phyloP scores from a whole-genome alignment of 768 basidiomycete genomes.

The Exsudoporus frostii region DNA sequence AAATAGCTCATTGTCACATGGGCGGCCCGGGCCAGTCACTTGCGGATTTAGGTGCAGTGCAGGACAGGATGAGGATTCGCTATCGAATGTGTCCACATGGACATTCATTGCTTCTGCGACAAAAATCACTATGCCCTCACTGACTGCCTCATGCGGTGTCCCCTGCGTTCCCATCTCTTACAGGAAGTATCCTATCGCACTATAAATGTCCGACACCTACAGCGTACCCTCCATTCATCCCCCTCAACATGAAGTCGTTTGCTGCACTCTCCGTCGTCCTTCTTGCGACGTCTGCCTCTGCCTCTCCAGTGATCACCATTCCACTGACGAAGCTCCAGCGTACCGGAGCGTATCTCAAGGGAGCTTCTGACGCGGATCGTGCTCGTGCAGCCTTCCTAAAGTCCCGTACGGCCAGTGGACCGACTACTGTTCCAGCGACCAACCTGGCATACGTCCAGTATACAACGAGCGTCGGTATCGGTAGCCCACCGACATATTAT shows the following conservation, averaged over 20 bases:
- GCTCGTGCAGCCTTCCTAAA: constrained; percentile 13
- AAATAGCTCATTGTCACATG: neutral
- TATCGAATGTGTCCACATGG: neutral
- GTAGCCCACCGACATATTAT: neutral
- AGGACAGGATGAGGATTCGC: no score
- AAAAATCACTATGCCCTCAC: neutral
- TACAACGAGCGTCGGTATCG: constrained; percentile 24
- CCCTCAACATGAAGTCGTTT: constrained; percentile 13
- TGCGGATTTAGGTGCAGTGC: no score
- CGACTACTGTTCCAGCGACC: constrained; percentile 14
- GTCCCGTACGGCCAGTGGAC: neutral
- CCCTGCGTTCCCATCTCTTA: neutral
- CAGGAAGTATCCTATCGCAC: neutral
- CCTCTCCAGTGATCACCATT: constrained; percentile 2
- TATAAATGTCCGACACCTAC: constrained; percentile 2
- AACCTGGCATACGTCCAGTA: constrained; percentile 17
- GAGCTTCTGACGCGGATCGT: constrained; percentile 18
- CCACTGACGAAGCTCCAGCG: constrained; percentile 14
- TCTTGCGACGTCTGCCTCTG: constrained; percentile 6
- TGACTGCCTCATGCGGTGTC: neutral
- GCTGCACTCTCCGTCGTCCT: constrained; percentile 1
- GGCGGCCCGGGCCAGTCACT: no score
- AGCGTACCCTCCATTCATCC: neutral
- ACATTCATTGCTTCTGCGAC: neutral
- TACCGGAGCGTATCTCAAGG: constrained; percentile 14